These are phyloP conservation scores for Claviceps citrina DNA, from an alignment of 2,329 filamentous ascomycete genomes.

Conservation along the genomic window DNA sequence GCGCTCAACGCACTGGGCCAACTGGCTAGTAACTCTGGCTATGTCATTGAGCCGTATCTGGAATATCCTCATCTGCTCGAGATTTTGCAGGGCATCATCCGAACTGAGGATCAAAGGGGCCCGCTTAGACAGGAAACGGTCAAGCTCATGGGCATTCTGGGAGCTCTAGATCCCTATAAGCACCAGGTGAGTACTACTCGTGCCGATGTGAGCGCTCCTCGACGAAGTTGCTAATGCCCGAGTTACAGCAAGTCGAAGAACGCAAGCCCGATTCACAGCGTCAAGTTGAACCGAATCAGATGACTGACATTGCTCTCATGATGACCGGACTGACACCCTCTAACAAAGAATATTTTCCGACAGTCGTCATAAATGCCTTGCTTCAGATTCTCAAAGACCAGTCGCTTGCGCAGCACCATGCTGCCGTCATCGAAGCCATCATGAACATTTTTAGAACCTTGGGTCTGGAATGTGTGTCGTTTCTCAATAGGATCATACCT, in stretches of 20 bases:
- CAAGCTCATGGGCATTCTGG: constrained; percentile 87
- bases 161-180: constrained; percentile 89
- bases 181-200: constrained; percentile 44
- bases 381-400: constrained; percentile 83
- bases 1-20: constrained; percentile 83
- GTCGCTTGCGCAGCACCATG: constrained; percentile 81
- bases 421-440: constrained; percentile 87
- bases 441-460: constrained; percentile 98
- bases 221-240: constrained; percentile 3
- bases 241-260: constrained; percentile 60
- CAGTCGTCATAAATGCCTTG: constrained; percentile 90
- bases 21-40: constrained; percentile 87
- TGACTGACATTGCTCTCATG: constrained; percentile 92
- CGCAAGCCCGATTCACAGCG: constrained; percentile 67
- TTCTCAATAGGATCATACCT: constrained; percentile 84
- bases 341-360: constrained; percentile 96
- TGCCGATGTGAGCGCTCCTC: not conserved
- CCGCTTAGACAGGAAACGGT: constrained; percentile 85
- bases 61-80: constrained; percentile 90
- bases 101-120: constrained; percentile 72
- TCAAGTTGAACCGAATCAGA: constrained; percentile 43
- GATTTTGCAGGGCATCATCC: constrained; percentile 84
- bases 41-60: constrained; percentile 90
- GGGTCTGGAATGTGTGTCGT: constrained; percentile 88
- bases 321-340: constrained; percentile 95